These are phyloP conservation scores for Exophiala lecanii-corni DNA, from an alignment of 2,329 filamentous ascomycete species.

Conservation along the genomic window DNA sequence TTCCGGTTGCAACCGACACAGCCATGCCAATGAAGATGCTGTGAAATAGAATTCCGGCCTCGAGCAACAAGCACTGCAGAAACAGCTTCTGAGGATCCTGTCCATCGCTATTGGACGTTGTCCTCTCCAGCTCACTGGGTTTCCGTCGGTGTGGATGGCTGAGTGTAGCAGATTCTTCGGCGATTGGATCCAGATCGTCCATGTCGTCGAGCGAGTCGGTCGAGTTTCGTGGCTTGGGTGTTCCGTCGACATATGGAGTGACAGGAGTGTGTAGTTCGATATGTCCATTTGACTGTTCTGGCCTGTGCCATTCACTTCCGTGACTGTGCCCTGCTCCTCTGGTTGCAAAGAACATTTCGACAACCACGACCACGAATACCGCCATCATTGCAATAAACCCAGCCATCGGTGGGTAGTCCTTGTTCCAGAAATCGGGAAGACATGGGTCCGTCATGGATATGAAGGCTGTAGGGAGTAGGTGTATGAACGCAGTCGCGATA, in stretches of 20 bases:
- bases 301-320: constrained; percentile 46
- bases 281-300: constrained; percentile 27
- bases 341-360: constrained; percentile 63
- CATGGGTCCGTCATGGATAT: constrained; percentile 63
- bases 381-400: constrained; percentile 44
- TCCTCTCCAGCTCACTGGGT: constrained; percentile 16
- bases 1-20: constrained; percentile 72
- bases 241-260: constrained; percentile 14
- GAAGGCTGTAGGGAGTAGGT: constrained; percentile 66
- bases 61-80: constrained; percentile 72
- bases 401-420: constrained; percentile 44
- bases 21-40: constrained; percentile 85
- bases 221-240: constrained; percentile 35
- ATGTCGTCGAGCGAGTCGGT: constrained; percentile 58
- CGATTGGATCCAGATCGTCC: constrained; percentile 35
- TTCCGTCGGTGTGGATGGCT: constrained; percentile 27
- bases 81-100: constrained; percentile 62
- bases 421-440: constrained; percentile 43
- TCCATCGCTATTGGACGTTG: constrained; percentile 19
- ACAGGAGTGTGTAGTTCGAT: constrained; percentile 12
- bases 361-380: constrained; percentile 45
- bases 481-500: constrained; percentile 82
- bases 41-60: constrained; percentile 81
- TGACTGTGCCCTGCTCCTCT: constrained; percentile 59
- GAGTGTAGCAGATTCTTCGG: constrained; percentile 32